Percentiles rank a stretch among this genome's conserved stretches.
These are phyloP conservation scores for Xylariomycetidae sp. DNA, from an alignment of 2,329 filamentous ascomycete species.

Conservation along the genomic window DNA sequence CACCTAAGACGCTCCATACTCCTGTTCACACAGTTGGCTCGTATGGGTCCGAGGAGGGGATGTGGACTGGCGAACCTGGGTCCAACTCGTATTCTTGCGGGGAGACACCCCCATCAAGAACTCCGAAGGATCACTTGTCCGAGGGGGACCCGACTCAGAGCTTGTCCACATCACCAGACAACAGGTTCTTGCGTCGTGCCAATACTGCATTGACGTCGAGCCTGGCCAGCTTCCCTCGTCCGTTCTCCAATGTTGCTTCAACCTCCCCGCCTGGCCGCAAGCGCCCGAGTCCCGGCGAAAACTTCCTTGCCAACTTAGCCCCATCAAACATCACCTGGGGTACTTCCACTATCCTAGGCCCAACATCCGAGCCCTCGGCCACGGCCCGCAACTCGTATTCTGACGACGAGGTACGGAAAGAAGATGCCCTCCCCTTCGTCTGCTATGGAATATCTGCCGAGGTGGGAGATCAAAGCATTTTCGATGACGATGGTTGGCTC, in stretches of 20 bases:
- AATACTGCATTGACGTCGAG: slow-evolving; percentile 52
- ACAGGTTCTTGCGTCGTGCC: slow-evolving; percentile 43
- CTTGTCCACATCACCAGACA: slow-evolving; percentile 55
- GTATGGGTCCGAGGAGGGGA: slow-evolving; percentile 48
- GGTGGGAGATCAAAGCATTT: slow-evolving; percentile 57
- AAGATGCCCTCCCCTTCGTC: slow-evolving; percentile 41
- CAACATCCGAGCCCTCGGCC: slow-evolving; percentile 37
- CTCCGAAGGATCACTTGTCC: slow-evolving; percentile 36
- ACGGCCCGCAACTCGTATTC: slow-evolving; percentile 46
- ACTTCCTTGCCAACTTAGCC: slow-evolving; percentile 48
- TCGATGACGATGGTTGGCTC: slow-evolving; percentile 64
- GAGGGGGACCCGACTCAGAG: slow-evolving; percentile 44
- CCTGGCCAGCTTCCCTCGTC: slow-evolving; percentile 46
- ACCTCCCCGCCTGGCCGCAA: slow-evolving; percentile 42
- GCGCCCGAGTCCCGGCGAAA: slow-evolving; percentile 56
- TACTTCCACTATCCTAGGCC: slow-evolving; percentile 36
- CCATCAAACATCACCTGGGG: slow-evolving; percentile 48
- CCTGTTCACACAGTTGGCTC: slow-evolving; percentile 50
- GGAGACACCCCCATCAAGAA: slow-evolving; percentile 52
- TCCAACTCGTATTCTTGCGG: slow-evolving; percentile 56
- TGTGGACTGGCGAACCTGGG: slow-evolving; percentile 47
- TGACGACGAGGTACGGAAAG: slow-evolving; percentile 45
- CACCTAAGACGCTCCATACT: slow-evolving; percentile 51
- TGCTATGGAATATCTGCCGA: slow-evolving; percentile 46
- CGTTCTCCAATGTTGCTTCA: slow-evolving; percentile 33